phyloP scores from a whole-genome alignment of 352 stramenopile genomes.

The Phytopythium boreale region DNA sequence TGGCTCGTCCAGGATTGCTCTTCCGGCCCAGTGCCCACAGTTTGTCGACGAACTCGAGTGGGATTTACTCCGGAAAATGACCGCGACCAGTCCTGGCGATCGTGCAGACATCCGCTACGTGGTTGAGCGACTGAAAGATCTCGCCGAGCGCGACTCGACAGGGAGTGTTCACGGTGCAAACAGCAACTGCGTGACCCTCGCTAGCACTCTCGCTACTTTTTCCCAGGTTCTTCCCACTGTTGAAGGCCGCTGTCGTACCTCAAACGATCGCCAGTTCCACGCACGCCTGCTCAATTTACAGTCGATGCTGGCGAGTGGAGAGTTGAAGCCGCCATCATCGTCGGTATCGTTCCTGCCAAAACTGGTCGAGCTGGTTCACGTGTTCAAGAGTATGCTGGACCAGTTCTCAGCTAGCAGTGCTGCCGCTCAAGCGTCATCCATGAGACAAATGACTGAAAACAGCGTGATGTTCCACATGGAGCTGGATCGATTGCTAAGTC shows the following conservation, averaged over 20 bases:
- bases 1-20: not conserved
- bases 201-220: not conserved
- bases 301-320: not conserved
- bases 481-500: not conserved
- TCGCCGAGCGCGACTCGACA: conserved; percentile 5
- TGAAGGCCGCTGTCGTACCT: not conserved
- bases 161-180: not conserved
- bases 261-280: not conserved
- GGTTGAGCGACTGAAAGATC: conserved; percentile 23
- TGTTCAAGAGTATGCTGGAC: not conserved
- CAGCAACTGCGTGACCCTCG: not conserved
- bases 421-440: not conserved
- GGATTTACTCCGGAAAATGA: conserved; percentile 27
- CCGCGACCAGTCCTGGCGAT: conserved; percentile 4
- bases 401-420: not conserved
- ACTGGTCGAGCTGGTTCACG: not conserved
- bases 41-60: conserved; percentile 20
- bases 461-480: not conserved
- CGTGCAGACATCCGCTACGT: conserved; percentile 25
- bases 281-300: not conserved
- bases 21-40: conserved; percentile 6
- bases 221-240: not conserved
- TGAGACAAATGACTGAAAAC: not conserved
- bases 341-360: not conserved
- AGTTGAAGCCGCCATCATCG: not conserved